A percentile compares a stretch with the other conserved stretches of the same genome.
Conservation (phyloP, 2,329 filamentous ascomycete species). For the Neurospora sp. region DNA sequence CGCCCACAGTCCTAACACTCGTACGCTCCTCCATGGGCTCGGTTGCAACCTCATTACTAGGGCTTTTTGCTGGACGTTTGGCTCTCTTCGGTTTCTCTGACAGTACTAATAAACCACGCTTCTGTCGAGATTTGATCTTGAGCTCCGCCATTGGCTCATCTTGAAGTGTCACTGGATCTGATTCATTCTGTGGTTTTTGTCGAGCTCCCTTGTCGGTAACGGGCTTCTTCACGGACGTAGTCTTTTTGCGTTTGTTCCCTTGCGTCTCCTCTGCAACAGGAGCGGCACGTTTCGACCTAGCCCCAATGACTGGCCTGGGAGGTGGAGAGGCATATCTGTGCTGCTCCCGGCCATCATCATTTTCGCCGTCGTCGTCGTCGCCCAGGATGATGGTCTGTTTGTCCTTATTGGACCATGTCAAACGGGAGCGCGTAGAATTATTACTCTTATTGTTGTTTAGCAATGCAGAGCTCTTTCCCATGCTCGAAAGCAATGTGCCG, state of each 20-base stretch:
- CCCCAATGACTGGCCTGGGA: not conserved
- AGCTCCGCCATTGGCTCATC: slow-evolving; percentile 32
- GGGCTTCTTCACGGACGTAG: not conserved
- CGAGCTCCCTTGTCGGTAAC: not conserved
- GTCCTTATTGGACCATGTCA: not conserved
- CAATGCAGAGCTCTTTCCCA: not conserved
- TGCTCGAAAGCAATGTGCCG: not conserved
- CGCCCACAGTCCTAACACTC: not conserved
- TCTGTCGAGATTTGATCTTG: slow-evolving; percentile 35
- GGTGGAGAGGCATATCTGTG: not conserved
- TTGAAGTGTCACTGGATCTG: not conserved
- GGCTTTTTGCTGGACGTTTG: slow-evolving; percentile 4
- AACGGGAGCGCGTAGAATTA: not conserved
- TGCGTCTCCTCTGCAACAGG: not conserved
- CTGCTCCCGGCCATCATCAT: not conserved
- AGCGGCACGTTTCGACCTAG: not conserved
- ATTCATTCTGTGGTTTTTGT: not conserved
- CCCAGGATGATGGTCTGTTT: slow-evolving; percentile 9
- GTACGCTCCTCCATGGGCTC: not conserved
- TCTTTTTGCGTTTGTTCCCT: not conserved
- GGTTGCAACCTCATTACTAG: not conserved
- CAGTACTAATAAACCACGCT: slow-evolving; percentile 37
- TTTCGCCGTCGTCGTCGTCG: slow-evolving; percentile 7
- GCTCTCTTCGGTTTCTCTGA: slow-evolving; percentile 23
- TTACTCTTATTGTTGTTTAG: not conserved